Base-by-base conservation (phyloP, 2,329 filamentous ascomycete genomes). In the Trichoderma aggressivum region DNA sequence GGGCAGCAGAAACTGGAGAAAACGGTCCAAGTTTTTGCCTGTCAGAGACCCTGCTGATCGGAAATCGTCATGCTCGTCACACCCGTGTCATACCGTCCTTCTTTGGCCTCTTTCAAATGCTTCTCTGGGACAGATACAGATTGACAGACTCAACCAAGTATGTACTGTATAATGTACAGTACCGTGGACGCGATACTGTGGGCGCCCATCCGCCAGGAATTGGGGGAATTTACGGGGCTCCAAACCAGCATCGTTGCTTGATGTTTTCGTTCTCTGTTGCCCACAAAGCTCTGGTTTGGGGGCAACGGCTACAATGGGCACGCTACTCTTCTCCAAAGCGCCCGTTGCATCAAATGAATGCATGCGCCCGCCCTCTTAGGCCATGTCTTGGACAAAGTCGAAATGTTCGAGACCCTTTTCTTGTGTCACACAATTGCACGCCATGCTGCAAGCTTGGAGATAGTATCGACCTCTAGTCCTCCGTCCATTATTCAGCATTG, bases 31-130 rank as follows among this genome's bases (percentile, higher is more conserved):
- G 39, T 28, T 8, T 8, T 32, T 28, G 14, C 39, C 39, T n/a
- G 61, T 28, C 16, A 53, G 30, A 66, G 39, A 55, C 61, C 50
- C 62, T 71, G 70, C 70, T 34, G 70, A 43, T 50, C 56, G 47
- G 47, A 26, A 26, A 26, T 56, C 70, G 56, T 71, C 70, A 71
- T 62, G 39, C 34, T 67, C 63, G 70, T 71, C 70, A 71, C 56
- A 24, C 53, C 63, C n/a, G 32, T 66, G 70, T 71, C 70, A 66
- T 70, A 39, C 30, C n/a, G 58, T 21, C 21, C 43, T 47, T 21
- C 58, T 47, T 34, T 63, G 32, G 21, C 56, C 43, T 28, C 43
- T 60, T 58, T 43, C 18, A 43, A 58, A 30, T 28, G 21, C 64
- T n/a, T 60, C 24, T 61, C 63, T 61, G 21, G 34, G 21, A 18